phyloP scores from a whole-genome alignment of 2,329 filamentous ascomycete species.

The Trichoderma sp. region DNA sequence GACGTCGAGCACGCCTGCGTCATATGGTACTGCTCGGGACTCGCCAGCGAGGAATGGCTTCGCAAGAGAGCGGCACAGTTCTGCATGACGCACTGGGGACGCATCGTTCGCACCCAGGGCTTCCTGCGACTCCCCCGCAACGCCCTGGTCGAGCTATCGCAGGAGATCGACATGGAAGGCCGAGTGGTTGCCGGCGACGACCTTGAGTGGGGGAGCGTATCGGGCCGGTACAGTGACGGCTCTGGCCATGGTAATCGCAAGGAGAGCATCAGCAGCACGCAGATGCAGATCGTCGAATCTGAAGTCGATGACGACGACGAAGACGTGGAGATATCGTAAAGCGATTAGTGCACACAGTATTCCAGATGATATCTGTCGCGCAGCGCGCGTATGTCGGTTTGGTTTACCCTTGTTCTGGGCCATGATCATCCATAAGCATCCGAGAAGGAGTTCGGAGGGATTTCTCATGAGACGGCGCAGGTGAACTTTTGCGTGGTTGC shows the following conservation, averaged over 20 bases:
- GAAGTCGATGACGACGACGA: constrained; percentile 64
- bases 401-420: neutral
- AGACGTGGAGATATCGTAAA: constrained; percentile 58
- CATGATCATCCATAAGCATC: neutral
- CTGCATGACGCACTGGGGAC: constrained; percentile 92
- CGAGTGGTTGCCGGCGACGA: constrained; percentile 87
- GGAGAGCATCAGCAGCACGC: constrained; percentile 59
- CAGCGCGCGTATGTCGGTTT: neutral
- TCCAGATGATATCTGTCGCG: neutral
- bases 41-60: constrained; percentile 91
- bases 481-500: neutral
- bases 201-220: constrained; percentile 57
- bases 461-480: neutral
- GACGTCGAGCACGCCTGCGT: constrained; percentile 94
- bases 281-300: constrained; percentile 58
- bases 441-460: neutral
- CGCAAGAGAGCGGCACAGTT: constrained; percentile 84
- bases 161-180: constrained; percentile 92
- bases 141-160: constrained; percentile 85
- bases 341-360: neutral
- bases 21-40: constrained; percentile 91
- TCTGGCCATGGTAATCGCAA: constrained; percentile 49
- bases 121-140: constrained; percentile 79
- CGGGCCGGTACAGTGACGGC: constrained; percentile 48
- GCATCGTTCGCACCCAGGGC: constrained; percentile 84